Conservation (phyloP, 1,139 yeast genomes). For the Torulaspora pretoriensis region DNA sequence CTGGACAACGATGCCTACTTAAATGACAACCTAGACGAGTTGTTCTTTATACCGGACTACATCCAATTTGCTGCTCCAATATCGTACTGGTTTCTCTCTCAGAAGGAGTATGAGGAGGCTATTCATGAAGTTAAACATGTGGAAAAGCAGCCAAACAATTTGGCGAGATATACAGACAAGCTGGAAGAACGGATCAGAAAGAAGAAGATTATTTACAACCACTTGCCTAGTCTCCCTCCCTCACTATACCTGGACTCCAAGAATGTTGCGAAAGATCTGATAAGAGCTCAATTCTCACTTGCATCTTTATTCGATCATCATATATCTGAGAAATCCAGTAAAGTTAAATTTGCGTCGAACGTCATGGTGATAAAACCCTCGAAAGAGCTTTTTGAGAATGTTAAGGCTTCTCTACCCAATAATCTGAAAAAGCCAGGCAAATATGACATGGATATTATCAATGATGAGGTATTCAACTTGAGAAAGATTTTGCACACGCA, state of each 20-base stretch:
- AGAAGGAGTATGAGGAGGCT: constrained; percentile 24
- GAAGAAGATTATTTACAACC: constrained; percentile 32
- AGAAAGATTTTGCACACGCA: constrained; percentile 29
- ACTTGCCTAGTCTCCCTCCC: constrained; percentile 33
- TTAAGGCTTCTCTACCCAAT: constrained; percentile 22
- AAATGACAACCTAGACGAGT: constrained; percentile 42
- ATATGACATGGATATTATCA: constrained; percentile 35
- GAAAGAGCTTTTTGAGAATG: constrained; percentile 22
- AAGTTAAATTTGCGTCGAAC: constrained; percentile 30
- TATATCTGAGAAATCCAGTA: constrained; percentile 17
- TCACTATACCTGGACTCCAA: constrained; percentile 25
- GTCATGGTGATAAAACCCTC: constrained; percentile 36
- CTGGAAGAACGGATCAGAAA: constrained; percentile 23
- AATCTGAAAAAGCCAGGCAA: constrained; percentile 19
- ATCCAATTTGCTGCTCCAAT: constrained; percentile 36
- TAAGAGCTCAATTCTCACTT: constrained; percentile 24
- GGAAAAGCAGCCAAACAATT: constrained; percentile 24
- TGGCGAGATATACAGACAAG: constrained; percentile 24
- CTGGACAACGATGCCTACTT: constrained; percentile 42
- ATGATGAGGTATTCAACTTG: constrained; percentile 31
- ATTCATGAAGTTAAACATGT: constrained; percentile 20
- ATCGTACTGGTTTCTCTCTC: constrained; percentile 30
- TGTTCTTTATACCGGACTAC: constrained; percentile 44
- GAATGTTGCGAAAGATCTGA: constrained; percentile 31
- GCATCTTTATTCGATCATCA: constrained; percentile 25